Conservation (phyloP, 257 asterid species). For the Penstemon newberryi region DNA sequence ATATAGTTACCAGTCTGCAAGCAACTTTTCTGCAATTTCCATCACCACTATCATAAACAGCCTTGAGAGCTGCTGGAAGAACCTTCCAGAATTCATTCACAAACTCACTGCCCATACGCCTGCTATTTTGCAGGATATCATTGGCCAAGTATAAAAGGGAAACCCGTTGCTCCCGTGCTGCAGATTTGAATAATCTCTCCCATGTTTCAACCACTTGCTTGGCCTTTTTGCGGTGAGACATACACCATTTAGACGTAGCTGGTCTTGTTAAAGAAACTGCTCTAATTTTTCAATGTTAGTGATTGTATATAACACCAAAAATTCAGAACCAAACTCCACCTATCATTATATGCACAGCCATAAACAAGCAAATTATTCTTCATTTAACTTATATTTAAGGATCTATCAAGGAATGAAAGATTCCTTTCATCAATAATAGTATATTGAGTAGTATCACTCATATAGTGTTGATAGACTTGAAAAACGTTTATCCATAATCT, state of each 20-base stretch:
- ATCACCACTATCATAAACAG: constrained; percentile 57
- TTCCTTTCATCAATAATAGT: background rate
- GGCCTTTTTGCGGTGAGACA: constrained; percentile 79
- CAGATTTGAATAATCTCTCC: constrained; percentile 75
- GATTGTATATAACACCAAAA: constrained; percentile 21
- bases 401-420: background rate
- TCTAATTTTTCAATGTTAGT: constrained; percentile 9
- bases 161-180: constrained; percentile 73
- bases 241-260: constrained; percentile 95
- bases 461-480: background rate
- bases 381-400: constrained; percentile 1
- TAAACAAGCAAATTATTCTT: constrained; percentile 15
- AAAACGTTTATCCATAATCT: background rate
- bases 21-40: constrained; percentile 78
- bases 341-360: background rate
- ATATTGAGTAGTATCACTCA: background rate
- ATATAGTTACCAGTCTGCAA: constrained; percentile 70
- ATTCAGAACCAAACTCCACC: constrained; percentile 8
- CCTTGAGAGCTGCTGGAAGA: constrained; percentile 76
- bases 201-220: constrained; percentile 91
- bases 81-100: constrained; percentile 98
- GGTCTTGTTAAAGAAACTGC: constrained; percentile 47
- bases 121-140: constrained; percentile 93
- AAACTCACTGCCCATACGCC: constrained; percentile 95
- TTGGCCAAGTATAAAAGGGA: constrained; percentile 80